Base-by-base conservation (phyloP, 2,329 filamentous ascomycete species). In the Rhynchosporium graminicola region DNA sequence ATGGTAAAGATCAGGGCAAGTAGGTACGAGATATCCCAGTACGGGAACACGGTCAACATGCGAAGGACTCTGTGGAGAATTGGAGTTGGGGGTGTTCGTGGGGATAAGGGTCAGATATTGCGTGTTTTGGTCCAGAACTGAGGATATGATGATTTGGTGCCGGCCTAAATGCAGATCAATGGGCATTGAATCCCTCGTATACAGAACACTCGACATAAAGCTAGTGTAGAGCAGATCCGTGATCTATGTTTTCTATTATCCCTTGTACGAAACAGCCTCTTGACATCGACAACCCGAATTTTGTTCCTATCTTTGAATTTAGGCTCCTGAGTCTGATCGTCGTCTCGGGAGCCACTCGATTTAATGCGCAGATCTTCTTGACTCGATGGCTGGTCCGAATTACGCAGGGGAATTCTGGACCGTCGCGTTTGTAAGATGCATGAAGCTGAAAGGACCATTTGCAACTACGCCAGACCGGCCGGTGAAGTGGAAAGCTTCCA, bases 1-100 rank as follows among this genome's bases (percentile, higher is more conserved):
- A 80, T 63, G 0, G 82, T 84, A 73, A 86, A 86, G 7, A 80
- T 74, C 4, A 76, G 71, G 2, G 83, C 83, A 7, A 85, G 80
- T 4, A 82, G 76, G 66, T 80, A 86, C 0, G 82, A 84, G 10
- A 86, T 75, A 64, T 86, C 83, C 81, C 82, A 86, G 56, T 82
- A 73, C 0, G 83, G 83, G 59, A 75, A 84, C 52, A 71, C 73
- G 6, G 77, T 82, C 60, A 78, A 71, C 80, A 84, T 85, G 20
- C 77, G 76, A 57, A 72, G 65, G 42, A 85, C 75, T 2, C 75
- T 78, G 3, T 60, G 55, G 8, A 73, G 51, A 10, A 65, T 72
- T 20, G 63, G 51, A 55, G 56, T 52, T 57, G 68, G 71, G 42
- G 40, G 63, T 74, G 57, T 60, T 76, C 65, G 67, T 77, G 59